Base-by-base conservation (phyloP, 306 rosid genomes). In the Malus asiatica region DNA sequence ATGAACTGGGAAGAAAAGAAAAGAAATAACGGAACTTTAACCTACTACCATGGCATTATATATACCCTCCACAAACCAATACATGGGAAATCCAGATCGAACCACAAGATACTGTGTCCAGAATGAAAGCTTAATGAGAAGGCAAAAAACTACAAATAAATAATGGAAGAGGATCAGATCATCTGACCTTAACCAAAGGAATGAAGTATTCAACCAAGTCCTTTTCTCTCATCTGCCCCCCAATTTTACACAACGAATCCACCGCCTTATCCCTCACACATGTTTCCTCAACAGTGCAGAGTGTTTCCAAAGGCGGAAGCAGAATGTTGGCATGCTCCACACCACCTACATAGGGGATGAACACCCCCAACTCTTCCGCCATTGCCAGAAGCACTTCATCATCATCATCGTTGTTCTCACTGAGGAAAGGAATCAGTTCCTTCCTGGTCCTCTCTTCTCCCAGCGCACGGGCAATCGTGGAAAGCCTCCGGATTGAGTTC, bases 351-450 rank as follows among this genome's bases (percentile, higher is more conserved):
- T 92, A 92, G 30, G 97, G 92, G 77, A 92, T 80, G 76, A 95
- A 92, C 70, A 90, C 93, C 67, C 99, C 99, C 92, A 96, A 87
- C 84, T 96, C 99, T 68, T 92, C 99, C 0, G 96, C 97, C 98
- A 96, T 90, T 3, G 96, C 98, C 80, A 96, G 98, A 81, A 96
- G 99, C 71, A 96, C 98, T 74, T 92, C 99, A 62, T 96, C 98
- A 4, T 96, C 99, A 0, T 96, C 99, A 9, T 96, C 99, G n/a
- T 92, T 96, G 83, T 89, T 96, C 73, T 96, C 97, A 32, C 87
- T 83, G 68, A 96, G 82, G 81, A 96, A 96, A 6, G 98, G 99
- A 82, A 96, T 96, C 81, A 96, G 83, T 55, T 96, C 99, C 84
- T 71, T 89, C 53, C 99, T 86, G 3, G 99, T 96, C 77, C 98